Percentiles rank a stretch among this genome's conserved stretches.
Conservation (phyloP, 192 early-diverging fungal genomes). For the Coemansia sp. region DNA sequence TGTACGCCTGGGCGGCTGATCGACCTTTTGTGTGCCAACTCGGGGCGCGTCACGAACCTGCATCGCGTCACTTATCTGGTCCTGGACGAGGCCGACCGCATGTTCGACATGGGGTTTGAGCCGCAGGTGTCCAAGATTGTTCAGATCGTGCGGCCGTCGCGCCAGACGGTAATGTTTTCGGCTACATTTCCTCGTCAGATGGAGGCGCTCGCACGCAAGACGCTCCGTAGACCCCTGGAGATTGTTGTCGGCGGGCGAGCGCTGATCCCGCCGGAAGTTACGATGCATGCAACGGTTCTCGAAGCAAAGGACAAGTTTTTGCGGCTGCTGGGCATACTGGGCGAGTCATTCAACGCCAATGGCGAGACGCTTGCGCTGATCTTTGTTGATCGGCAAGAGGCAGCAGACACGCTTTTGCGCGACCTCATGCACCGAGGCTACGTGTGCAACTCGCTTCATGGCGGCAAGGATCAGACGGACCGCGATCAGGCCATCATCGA, state of each 20-base stretch:
- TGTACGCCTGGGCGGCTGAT: slow-evolving; percentile 92
- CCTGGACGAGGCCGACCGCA: slow-evolving; percentile 94
- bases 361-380: slow-evolving; percentile 75
- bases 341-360: slow-evolving; percentile 72
- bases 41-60: slow-evolving; percentile 85
- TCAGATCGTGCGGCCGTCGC: slow-evolving; percentile 81
- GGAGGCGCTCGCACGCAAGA: slow-evolving; percentile 93
- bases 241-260: slow-evolving; percentile 94
- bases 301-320: slow-evolving; percentile 79
- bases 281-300: slow-evolving; percentile 87
- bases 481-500: slow-evolving; percentile 91
- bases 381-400: slow-evolving; percentile 96
- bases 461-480: slow-evolving; percentile 91
- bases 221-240: slow-evolving; percentile 85
- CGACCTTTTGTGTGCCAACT: slow-evolving; percentile 84
- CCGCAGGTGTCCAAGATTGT: slow-evolving; percentile 97
- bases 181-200: slow-evolving; percentile 96
- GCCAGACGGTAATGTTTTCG: slow-evolving; percentile 90
- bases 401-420: slow-evolving; percentile 84
- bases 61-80: slow-evolving; percentile 91
- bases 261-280: slow-evolving; percentile 84
- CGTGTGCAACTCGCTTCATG: slow-evolving; percentile 88
- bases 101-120: slow-evolving; percentile 99
- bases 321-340: slow-evolving; percentile 85
- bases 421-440: slow-evolving; percentile 85